phyloP scores from a whole-genome alignment of 1,284 basidiomycete genomes.

The Malassezia slooffiae region DNA sequence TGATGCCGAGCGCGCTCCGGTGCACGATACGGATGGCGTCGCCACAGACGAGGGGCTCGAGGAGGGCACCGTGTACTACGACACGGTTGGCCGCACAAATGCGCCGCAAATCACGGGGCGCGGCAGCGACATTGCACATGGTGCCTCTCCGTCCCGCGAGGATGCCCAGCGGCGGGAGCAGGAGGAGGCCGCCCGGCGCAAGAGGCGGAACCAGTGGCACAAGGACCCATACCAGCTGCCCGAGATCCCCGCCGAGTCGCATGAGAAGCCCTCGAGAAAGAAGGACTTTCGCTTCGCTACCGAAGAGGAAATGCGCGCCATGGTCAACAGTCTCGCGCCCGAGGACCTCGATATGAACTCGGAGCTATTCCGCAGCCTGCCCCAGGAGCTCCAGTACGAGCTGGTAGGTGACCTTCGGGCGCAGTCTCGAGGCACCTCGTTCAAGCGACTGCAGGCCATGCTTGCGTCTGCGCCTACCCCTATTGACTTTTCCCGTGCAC shows the following conservation, averaged over 20 bases:
- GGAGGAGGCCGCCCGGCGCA: slow-evolving; percentile 46
- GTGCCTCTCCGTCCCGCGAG: too few species aligned
- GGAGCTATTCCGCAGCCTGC: slow-evolving; percentile 66
- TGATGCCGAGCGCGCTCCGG: too few species aligned
- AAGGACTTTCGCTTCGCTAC: slow-evolving; percentile 43
- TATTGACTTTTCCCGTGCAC: slow-evolving; percentile 87
- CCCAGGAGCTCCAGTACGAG: slow-evolving; percentile 94
- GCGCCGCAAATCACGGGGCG: background rate
- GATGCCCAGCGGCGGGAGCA: too few species aligned
- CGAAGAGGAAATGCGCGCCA: slow-evolving; percentile 33
- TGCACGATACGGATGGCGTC: too few species aligned
- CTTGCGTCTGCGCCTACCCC: slow-evolving; percentile 66
- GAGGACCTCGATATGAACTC: slow-evolving; percentile 42
- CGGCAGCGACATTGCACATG: background rate
- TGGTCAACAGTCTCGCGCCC: slow-evolving; percentile 38
- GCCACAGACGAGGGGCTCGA: slow-evolving; percentile 8
- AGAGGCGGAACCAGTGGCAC: slow-evolving; percentile 36
- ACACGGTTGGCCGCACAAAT: slow-evolving; percentile 19
- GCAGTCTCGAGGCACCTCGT: slow-evolving; percentile 85
- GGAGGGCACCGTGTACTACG: slow-evolving; percentile 50
- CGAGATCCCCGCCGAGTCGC: slow-evolving; percentile 17
- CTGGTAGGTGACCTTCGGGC: slow-evolving; percentile 89
- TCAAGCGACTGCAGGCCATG: slow-evolving; percentile 84
- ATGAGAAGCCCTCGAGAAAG: too few species aligned
- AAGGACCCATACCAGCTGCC: slow-evolving; percentile 45